Evolutionary conservation across 306 rosid species (phyloP).

Genomic region (Quercus wislizeni): DNA sequence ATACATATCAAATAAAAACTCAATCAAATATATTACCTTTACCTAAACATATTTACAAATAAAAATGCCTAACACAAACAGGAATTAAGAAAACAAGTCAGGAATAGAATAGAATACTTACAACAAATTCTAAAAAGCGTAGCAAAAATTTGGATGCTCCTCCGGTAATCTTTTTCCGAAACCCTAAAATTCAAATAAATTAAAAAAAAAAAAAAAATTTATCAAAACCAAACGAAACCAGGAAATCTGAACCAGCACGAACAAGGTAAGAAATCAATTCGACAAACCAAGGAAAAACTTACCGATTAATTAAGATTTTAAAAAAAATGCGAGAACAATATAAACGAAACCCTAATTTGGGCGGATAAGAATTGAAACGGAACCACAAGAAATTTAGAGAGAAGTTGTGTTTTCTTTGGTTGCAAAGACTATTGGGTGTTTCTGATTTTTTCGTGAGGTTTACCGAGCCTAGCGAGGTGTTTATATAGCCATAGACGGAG

Average conservation of each 20-base stretch:
- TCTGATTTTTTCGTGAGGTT: neutral
- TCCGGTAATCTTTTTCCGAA: neutral
- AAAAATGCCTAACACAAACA: neutral
- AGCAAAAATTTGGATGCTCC: neutral
- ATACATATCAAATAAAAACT: neutral
- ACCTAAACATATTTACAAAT: neutral
- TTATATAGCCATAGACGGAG: neutral
- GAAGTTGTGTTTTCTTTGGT: neutral
- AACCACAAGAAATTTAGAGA: neutral
- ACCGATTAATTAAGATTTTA: neutral
- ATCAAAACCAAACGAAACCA: neutral
- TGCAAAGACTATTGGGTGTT: neutral
- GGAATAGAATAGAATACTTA: neutral
- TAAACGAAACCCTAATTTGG: neutral
- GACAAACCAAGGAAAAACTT: neutral
- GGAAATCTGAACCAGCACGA: no score
- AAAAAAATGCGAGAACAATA: no score
- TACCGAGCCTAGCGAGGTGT: fast-evolving
- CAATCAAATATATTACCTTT: neutral
- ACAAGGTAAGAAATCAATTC: neutral
- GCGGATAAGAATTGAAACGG: neutral
- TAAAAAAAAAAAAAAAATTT: neutral
- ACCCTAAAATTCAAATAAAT: neutral
- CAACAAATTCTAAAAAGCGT: neutral
- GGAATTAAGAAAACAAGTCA: neutral